phyloP scores from a whole-genome alignment of 805 yeast genomes.

The Isabelozyma pseudorhagii region DNA sequence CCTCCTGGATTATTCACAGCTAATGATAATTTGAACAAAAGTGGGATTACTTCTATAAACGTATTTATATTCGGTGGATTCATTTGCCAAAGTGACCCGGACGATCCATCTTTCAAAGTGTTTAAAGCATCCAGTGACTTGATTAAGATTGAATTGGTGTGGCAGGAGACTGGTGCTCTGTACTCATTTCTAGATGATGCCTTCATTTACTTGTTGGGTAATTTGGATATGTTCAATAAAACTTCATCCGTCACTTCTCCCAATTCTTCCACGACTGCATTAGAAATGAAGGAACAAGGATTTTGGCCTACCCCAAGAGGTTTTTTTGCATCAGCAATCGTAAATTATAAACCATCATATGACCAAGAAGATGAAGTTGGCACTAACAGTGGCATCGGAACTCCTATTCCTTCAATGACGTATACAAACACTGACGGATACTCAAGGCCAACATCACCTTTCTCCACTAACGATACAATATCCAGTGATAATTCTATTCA shows the following conservation, averaged over 20 bases:
- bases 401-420: neutral
- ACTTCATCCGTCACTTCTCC: neutral
- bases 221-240: conserved; percentile 1
- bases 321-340: conserved; percentile 31
- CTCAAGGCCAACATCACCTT: neutral
- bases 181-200: conserved; percentile 19
- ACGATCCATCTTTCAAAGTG: conserved; percentile 6
- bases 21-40: conserved; percentile 10
- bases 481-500: conserved; percentile 5
- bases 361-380: conserved; percentile 16
- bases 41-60: conserved; percentile 18
- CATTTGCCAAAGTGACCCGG: conserved; percentile 5
- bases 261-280: neutral
- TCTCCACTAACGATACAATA: neutral
- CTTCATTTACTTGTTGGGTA: conserved; percentile 8
- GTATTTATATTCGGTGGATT: conserved; percentile 43
- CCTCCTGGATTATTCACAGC: neutral
- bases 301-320: conserved; percentile 38
- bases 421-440: neutral
- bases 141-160: conserved; percentile 30
- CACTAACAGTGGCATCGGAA: neutral
- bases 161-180: conserved; percentile 9
- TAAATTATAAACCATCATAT: conserved; percentile 15
- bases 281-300: neutral
- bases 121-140: conserved; percentile 33